These are phyloP conservation scores for Rhodotorula babjevae DNA, from an alignment of 768 basidiomycete genomes.

Conservation along the genomic window DNA sequence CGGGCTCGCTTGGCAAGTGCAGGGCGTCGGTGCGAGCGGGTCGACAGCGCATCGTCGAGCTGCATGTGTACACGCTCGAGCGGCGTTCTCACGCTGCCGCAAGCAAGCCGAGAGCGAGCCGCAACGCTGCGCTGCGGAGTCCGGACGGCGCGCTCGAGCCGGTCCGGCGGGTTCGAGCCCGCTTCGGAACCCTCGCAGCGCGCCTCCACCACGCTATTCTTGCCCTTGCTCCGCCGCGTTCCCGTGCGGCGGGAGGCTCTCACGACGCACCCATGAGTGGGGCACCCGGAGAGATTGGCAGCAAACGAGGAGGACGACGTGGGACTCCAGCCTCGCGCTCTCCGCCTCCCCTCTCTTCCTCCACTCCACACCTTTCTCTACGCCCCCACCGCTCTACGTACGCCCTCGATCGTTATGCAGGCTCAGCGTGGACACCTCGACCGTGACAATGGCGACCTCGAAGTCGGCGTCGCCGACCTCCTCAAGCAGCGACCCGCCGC, in stretches of 20 bases:
- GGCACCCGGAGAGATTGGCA: not conserved
- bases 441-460: slow-evolving; percentile 28
- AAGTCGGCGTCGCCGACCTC: slow-evolving; percentile 31
- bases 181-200: not conserved
- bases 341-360: not conserved
- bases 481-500: slow-evolving; percentile 1
- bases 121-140: too few species aligned
- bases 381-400: not conserved
- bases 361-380: not conserved
- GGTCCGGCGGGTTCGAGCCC: not conserved
- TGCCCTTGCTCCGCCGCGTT: not conserved
- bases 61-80: too few species aligned
- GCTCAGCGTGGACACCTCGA: slow-evolving; percentile 32
- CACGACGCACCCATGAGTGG: not conserved
- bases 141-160: not conserved
- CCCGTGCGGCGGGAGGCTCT: too few species aligned
- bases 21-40: too few species aligned
- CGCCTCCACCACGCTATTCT: not conserved
- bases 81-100: too few species aligned
- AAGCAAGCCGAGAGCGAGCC: too few species aligned
- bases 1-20: too few species aligned
- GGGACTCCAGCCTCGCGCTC: not conserved
- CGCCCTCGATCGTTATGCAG: slow-evolving; percentile 11
- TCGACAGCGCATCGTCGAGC: too few species aligned
- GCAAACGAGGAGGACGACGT: not conserved